Conservation (phyloP, 148 eudicot genomes). For the Rhododendron henanense region DNA sequence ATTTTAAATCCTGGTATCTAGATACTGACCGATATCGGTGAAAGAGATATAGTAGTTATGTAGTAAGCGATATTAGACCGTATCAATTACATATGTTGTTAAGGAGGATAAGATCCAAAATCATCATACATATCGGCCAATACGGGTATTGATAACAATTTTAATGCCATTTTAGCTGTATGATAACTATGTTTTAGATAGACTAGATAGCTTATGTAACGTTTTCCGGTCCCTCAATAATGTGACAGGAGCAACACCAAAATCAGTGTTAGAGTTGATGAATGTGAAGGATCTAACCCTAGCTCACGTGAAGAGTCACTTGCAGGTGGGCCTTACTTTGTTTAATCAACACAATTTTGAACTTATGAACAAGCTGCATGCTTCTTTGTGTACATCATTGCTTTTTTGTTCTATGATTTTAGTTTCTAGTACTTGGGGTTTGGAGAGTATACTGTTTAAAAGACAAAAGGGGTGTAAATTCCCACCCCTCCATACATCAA, state of each 20-base stretch:
- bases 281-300: constrained; percentile 96
- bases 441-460: constrained; percentile 7
- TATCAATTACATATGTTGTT: neutral
- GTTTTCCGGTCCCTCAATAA: neutral
- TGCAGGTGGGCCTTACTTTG: constrained; percentile 55
- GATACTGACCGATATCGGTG: neutral
- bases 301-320: constrained; percentile 95
- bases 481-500: neutral
- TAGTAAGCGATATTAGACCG: neutral
- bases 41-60: neutral
- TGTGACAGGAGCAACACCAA: constrained; percentile 86
- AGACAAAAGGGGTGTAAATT: constrained; percentile 12
- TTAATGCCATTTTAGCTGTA: neutral
- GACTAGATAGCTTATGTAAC: neutral
- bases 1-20: neutral
- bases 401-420: neutral
- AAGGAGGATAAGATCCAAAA: neutral
- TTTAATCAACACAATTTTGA: constrained; percentile 10
- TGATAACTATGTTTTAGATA: neutral
- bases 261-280: constrained; percentile 93
- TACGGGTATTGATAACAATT: neutral
- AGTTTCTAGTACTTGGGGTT: constrained; percentile 5
- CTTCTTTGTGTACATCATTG: constrained; percentile 5
- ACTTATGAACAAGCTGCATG: neutral
- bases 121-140: neutral